Percentiles rank a stretch among this genome's conserved stretches.
Conservation (phyloP, 2,329 filamentous ascomycete genomes). For the Curvularia sp. region DNA sequence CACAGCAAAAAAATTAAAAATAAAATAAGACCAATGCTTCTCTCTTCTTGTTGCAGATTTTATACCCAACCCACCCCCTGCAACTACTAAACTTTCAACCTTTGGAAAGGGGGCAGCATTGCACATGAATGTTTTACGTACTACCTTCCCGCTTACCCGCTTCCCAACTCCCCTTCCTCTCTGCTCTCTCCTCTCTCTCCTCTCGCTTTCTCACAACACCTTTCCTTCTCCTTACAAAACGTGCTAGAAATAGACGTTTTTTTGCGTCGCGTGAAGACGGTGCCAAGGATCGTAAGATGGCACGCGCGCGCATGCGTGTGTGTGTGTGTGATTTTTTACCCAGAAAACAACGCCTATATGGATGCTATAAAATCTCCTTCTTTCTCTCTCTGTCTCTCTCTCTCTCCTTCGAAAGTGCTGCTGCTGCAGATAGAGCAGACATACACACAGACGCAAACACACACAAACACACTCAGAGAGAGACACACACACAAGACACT, state of each 20-base stretch:
- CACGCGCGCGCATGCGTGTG: too few species aligned
- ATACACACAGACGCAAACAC: not conserved
- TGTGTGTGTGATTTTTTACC: slow-evolving; percentile 22
- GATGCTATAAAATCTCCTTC: slow-evolving; percentile 11
- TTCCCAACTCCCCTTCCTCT: too few species aligned
- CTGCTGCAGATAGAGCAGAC: not conserved
- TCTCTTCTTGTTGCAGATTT: too few species aligned
- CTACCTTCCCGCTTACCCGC: too few species aligned
- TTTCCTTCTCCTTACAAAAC: not conserved
- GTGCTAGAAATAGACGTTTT: not conserved
- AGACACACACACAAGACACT: not conserved
- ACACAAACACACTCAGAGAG: not conserved
- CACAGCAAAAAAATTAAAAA: too few species aligned
- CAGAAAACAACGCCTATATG: slow-evolving; percentile 20
- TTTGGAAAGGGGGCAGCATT: too few species aligned
- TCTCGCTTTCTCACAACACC: not conserved
- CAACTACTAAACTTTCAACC: too few species aligned
- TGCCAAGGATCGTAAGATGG: slow-evolving; percentile 21
- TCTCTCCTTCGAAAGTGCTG: slow-evolving; percentile 4
- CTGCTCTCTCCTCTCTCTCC: not conserved
- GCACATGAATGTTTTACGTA: too few species aligned
- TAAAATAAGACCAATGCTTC: not conserved
- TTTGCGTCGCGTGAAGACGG: slow-evolving; percentile 7
- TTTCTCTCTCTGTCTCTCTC: not conserved
- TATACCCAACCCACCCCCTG: too few species aligned